phyloP scores from a whole-genome alignment of 2,329 filamentous ascomycete species.

The Sphaerulina vaccinii region DNA sequence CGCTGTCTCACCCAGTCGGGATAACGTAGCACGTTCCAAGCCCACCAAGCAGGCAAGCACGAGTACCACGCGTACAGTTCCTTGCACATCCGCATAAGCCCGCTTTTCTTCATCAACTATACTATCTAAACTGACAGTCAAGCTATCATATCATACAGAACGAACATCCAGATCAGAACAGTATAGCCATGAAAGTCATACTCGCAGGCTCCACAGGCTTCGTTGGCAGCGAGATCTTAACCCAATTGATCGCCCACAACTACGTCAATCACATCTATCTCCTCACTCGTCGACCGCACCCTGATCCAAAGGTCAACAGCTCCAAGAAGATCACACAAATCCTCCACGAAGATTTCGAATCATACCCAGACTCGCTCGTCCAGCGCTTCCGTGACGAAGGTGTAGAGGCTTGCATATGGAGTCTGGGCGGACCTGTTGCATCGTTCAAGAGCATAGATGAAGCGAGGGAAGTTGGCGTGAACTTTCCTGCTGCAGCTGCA shows the following conservation, averaged over 20 bases:
- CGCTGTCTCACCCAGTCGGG: too few species aligned
- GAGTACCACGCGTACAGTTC: too few species aligned
- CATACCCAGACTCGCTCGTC: slow-evolving; percentile 50
- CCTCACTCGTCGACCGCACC: slow-evolving; percentile 33
- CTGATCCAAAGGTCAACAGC: slow-evolving; percentile 30
- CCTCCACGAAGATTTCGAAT: slow-evolving; percentile 52
- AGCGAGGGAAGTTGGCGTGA: slow-evolving; percentile 35
- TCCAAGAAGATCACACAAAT: slow-evolving; percentile 38
- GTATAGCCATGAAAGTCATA: slow-evolving; percentile 57
- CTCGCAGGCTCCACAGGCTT: slow-evolving; percentile 60
- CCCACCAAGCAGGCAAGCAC: too few species aligned
- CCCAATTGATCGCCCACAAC: slow-evolving; percentile 50
- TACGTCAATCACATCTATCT: slow-evolving; percentile 47
- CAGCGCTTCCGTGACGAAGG: slow-evolving; percentile 39
- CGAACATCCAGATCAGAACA: background rate
- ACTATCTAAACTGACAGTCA: too few species aligned
- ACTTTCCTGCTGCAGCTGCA: slow-evolving; percentile 34
- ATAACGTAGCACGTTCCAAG: too few species aligned
- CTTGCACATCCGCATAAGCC: too few species aligned
- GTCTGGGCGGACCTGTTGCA: slow-evolving; percentile 30
- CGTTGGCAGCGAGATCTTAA: slow-evolving; percentile 55
- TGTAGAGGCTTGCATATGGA: slow-evolving; percentile 51
- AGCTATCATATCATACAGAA: too few species aligned
- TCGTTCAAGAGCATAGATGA: slow-evolving; percentile 33
- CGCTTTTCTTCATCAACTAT: too few species aligned